Percentiles rank a stretch among this genome's conserved stretches.
Conservation (phyloP, 2,329 filamentous ascomycete species). For the Aspergillaceae sp. region DNA sequence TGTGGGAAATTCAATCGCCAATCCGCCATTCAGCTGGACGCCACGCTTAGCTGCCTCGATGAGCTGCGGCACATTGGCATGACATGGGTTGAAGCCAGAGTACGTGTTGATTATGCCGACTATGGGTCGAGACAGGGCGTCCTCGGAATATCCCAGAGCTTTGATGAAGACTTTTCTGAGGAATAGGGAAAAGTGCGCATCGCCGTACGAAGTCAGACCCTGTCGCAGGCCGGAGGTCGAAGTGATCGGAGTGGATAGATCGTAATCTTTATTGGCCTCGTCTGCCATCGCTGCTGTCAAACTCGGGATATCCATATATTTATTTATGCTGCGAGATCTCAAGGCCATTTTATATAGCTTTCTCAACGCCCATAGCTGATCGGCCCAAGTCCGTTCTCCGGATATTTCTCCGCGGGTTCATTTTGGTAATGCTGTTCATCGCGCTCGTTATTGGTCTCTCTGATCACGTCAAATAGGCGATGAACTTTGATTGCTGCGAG, state of each 20-base stretch:
- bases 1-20: slow-evolving; percentile 65
- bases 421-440: background rate
- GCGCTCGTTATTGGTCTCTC: background rate
- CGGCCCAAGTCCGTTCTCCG: slow-evolving; percentile 9
- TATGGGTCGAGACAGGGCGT: slow-evolving; percentile 60
- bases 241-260: slow-evolving; percentile 48
- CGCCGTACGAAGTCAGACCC: slow-evolving; percentile 60
- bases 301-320: no score
- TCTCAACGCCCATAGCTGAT: background rate
- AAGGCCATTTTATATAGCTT: background rate
- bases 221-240: slow-evolving; percentile 51
- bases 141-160: slow-evolving; percentile 63
- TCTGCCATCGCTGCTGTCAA: background rate
- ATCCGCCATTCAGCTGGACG: slow-evolving; percentile 56
- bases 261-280: slow-evolving; percentile 39
- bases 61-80: slow-evolving; percentile 62
- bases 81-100: slow-evolving; percentile 66
- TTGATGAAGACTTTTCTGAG: slow-evolving; percentile 71
- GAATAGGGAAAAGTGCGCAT: slow-evolving; percentile 66
- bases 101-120: slow-evolving; percentile 68
- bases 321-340: background rate
- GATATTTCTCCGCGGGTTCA: slow-evolving; percentile 10
- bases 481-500: background rate
- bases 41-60: slow-evolving; percentile 63
- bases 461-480: background rate